Evolutionary conservation across 1,284 basidiomycete species (phyloP), one percentile per base, ranked within the genome.

Genomic region (Cutaneotrichosporon mucoides): DNA sequence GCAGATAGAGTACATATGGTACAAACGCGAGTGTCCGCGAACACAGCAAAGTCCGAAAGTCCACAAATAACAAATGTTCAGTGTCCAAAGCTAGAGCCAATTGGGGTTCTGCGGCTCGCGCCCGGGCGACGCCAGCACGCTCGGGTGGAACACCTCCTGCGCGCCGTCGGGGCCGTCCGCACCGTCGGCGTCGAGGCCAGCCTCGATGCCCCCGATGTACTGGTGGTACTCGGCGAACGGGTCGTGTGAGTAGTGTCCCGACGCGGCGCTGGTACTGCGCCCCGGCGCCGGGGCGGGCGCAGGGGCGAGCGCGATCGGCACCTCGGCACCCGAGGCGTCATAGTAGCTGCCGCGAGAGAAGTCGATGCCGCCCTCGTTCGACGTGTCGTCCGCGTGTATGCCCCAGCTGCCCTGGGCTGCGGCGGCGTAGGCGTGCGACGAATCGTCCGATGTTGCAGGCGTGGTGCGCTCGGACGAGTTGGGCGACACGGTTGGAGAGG

Each of bases 181-280:
- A 11, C 33, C 44, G 44, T 45, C 44, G 24, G 44, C 44, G 8
- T 10, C 12, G 24, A 48, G 12, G 6, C 46, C 46, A 8, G 46
- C 46, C 34, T 48, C 46, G 33, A 48, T 48, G 46, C 46, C 46
- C 8, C n/a, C 46, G 13, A 48, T 48, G 47, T 49, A 50, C 64
- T 51, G 43, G 55, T 71, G 68, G 57, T 75, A 75, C 16, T 65
- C 61, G 2, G 68, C 66, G 54, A 71, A 75, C 11, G 73, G 71
- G 55, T 75, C 73, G 34, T 57, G 48, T 1, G 63, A 53, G 63
- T 70, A 72, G 40, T 62, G 48, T 2, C 70, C 70, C 33, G 66
- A 68, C 34, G 57, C 55, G 12, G 47, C 57, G 51, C 66, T 44
- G 8, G 49, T 43, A 33, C 49, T 37, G 16, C 49, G 33, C 3